Base-by-base conservation (phyloP, 345 rosid species). In the Melaleuca alternifolia region DNA sequence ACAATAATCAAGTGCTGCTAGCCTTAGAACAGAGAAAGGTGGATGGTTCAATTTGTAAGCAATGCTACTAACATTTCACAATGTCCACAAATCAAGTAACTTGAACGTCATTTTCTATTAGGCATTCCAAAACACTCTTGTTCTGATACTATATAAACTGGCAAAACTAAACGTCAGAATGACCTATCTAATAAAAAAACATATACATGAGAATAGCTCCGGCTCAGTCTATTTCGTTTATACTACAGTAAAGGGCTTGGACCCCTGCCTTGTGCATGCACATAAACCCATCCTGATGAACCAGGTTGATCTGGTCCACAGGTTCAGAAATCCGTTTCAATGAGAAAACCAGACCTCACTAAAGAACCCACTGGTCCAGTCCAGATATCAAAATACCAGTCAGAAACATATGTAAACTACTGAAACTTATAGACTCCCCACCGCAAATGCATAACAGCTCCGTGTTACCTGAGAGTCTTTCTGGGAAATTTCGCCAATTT, bases 381-480 rank as follows among this genome's bases (percentile, higher is more conserved):
- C 46, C 46, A 65, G 24, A 33, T 65, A 65, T 65, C 44, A 65
- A 65, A 33, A 33, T 71, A 71, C n/a, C 18, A 1, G 79, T 71
- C 79, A 0, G 48, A 71, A 1, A 21, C 1, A 62, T 30, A 62
- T 1, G 37, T 62, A 62, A 71, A 37, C 48, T 71, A 62, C 76
- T 3, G 48, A 71, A 71, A 1, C 79, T 71, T 9, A 71, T 71
- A 71, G 79, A 71, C 79, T 71, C 18, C 48, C 79, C 2, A 65
- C 77, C 1, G 11, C 46, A 65, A 33, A 65, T 65, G 77, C 77
- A 65, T 33, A 33, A 33, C 24, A 83, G 59, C 8, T 51, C 48
- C n/a, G 2, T 0, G 2, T 83, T 89, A 95, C 99, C 99, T 97
- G 96, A 21, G 98, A 94, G 48, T 94, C 97, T 88, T 93, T 96